phyloP scores from a whole-genome alignment of 2,329 filamentous ascomycete genomes.

The Pseudocercospora fuligena region DNA sequence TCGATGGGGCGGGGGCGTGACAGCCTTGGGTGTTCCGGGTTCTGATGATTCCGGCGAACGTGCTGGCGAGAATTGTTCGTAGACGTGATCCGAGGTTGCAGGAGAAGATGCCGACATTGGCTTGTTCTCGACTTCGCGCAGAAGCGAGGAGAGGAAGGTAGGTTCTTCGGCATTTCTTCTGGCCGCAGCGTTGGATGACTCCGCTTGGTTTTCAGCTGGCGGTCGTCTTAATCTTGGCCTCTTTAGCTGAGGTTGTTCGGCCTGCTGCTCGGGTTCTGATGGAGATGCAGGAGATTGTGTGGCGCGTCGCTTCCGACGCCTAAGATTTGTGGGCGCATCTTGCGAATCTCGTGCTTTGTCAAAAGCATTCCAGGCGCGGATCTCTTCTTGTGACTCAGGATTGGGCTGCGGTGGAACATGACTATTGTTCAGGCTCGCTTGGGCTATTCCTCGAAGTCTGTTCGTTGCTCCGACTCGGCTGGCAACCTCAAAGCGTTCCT shows the following conservation, averaged over 20 bases:
- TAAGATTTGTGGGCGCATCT: constrained; percentile 40
- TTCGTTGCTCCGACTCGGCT: constrained; percentile 74
- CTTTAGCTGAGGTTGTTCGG: constrained; percentile 74
- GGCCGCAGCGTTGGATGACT: constrained; percentile 41
- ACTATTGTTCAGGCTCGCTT: constrained; percentile 53
- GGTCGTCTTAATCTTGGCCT: constrained; percentile 64
- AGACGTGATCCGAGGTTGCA: constrained; percentile 37
- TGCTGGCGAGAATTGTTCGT: constrained; percentile 48
- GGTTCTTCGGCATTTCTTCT: constrained; percentile 58
- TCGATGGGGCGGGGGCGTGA: constrained; percentile 67
- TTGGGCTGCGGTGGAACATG: constrained; percentile 50
- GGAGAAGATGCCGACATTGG: constrained; percentile 43
- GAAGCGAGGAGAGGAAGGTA: constrained; percentile 82
- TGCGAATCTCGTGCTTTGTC: constrained; percentile 79
- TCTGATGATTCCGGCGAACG: constrained; percentile 69
- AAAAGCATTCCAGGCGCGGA: constrained; percentile 86
- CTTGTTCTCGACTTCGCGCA: constrained; percentile 80
- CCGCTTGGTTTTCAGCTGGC: constrained; percentile 54
- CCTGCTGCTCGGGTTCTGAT: constrained; percentile 63
- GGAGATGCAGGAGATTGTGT: constrained; percentile 73
- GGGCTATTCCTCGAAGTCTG: constrained; percentile 59
- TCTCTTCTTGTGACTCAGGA: constrained; percentile 78
- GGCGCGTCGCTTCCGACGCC: constrained; percentile 74
- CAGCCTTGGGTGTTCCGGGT: constrained; percentile 69
- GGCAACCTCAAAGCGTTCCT: constrained; percentile 81